Evolutionary conservation across 768 basidiomycete species (phyloP), one percentile per base, ranked within the genome.

Genomic region (Auriculariales sp.): DNA sequence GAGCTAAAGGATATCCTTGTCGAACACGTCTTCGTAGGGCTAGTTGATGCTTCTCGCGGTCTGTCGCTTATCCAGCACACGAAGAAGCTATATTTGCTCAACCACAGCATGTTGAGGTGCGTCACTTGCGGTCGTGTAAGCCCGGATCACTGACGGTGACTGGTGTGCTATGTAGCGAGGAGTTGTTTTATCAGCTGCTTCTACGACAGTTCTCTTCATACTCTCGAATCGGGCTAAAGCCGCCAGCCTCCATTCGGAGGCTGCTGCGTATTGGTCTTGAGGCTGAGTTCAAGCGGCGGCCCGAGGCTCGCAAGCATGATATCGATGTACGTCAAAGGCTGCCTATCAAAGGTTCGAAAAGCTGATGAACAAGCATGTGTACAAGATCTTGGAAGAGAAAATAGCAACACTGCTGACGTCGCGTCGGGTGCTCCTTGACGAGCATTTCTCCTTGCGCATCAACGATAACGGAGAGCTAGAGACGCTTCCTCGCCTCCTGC

Each of bases 111-210:
- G 3, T 66, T 98, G 31, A 81, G 83, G 90, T 95, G 63, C 48
- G 88, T 75, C 24, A 19, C 19, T 35, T 35, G 15, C 45, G 24
- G 25, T 19, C 39, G 22, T 22, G 30, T 11, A n/a, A 28, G 24
- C 19, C 28, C 3, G 7, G 11, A 25, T 9, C 15, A 22, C 2
- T 6, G 0, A 29, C 3, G 14, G 34, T 54, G 22, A 42, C 29
- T 17, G 6, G 11, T 22, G 22, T 34, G 22, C 1, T 9, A 17
- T 14, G 7, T 51, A 95, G 92, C 0, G 91, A 95, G 58, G 91
- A 95, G 56, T 71, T 95, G 29, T 94, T 98, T 62, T 97, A 95
- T 64, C 95, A 99, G 59, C 74, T 99, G 5, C 89, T 79, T 2
- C 65, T 98, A 25, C 73, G 88, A 15, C 94, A 98, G 62, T 99